phyloP scores from a whole-genome alignment of 345 rosid genomes.

The Populus simonii region DNA sequence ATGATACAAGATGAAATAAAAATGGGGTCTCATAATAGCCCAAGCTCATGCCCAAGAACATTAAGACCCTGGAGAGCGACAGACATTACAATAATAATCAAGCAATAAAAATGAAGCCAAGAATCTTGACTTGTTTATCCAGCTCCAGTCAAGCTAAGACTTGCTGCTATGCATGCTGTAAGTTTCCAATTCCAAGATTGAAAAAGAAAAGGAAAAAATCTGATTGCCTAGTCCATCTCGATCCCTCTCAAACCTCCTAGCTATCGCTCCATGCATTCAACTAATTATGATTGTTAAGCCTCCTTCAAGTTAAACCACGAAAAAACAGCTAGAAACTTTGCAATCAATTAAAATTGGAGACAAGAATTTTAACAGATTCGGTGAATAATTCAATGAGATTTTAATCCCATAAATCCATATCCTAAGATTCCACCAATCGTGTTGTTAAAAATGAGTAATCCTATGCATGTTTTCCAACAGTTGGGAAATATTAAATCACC shows the following conservation, averaged over 20 bases:
- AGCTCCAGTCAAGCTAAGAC: background rate
- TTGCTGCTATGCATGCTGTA: background rate
- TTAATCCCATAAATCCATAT: background rate
- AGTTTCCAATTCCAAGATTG: background rate
- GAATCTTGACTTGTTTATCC: background rate
- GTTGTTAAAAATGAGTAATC: background rate
- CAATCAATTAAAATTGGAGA: background rate
- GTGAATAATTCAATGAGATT: background rate
- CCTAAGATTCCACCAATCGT: background rate
- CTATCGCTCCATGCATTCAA: too few relatives aligned
- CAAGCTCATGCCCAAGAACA: constrained; percentile 92
- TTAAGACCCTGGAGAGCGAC: background rate
- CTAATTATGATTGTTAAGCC: too few relatives aligned
- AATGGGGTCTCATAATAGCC: constrained; percentile 87
- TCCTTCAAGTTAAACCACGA: background rate
- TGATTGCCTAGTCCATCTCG: background rate
- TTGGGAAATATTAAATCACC: background rate
- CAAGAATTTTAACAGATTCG: background rate
- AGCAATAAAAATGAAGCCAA: background rate
- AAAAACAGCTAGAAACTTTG: background rate
- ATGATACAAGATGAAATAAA: too few relatives aligned
- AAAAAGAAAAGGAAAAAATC: background rate
- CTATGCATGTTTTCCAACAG: background rate
- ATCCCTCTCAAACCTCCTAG: too few relatives aligned
- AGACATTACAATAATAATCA: background rate